Evolutionary conservation across 2,329 filamentous ascomycete genomes (phyloP).

Genomic region (Neospermospora avenae): DNA sequence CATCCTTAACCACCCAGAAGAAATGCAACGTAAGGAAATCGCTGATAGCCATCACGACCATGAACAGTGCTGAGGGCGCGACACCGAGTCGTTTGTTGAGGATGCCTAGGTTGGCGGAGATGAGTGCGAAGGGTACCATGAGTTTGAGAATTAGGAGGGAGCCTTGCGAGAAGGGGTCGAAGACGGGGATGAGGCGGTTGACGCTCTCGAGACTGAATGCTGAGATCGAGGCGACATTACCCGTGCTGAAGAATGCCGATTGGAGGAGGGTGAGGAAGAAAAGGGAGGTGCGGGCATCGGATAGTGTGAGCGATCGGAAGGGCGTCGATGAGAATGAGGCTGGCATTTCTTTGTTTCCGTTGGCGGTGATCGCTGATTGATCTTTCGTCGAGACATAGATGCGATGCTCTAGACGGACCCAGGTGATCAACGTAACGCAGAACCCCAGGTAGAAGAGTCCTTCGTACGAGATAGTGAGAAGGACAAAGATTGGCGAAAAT

Average conservation of each 20-base stretch:
- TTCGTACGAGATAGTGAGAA: conserved; percentile 96
- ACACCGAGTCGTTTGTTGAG: conserved; percentile 82
- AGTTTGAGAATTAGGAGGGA: conserved; percentile 85
- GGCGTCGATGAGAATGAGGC: conserved; percentile 29
- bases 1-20: conserved; percentile 96
- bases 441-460: conserved; percentile 94
- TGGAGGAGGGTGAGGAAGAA: conserved; percentile 96
- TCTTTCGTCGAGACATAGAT: conserved; percentile 48
- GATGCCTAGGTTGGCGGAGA: conserved; percentile 92
- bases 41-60: conserved; percentile 87
- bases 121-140: conserved; percentile 86
- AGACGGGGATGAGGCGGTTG: conserved; percentile 80
- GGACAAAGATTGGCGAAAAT: conserved; percentile 90
- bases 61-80: conserved; percentile 85
- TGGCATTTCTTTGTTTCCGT: conserved; percentile 23
- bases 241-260: conserved; percentile 94
- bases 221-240: conserved; percentile 91
- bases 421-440: conserved; percentile 74
- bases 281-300: conserved; percentile 83
- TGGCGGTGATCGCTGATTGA: conserved; percentile 3
- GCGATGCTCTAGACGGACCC: conserved; percentile 88
- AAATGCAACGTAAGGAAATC: conserved; percentile 93
- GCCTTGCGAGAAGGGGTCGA: conserved; percentile 89
- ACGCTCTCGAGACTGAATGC: conserved; percentile 94
- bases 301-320: conserved; percentile 66